Evolutionary conservation across 2,329 filamentous ascomycete species (phyloP).

Genomic region (Madurella mycetomatis): DNA sequence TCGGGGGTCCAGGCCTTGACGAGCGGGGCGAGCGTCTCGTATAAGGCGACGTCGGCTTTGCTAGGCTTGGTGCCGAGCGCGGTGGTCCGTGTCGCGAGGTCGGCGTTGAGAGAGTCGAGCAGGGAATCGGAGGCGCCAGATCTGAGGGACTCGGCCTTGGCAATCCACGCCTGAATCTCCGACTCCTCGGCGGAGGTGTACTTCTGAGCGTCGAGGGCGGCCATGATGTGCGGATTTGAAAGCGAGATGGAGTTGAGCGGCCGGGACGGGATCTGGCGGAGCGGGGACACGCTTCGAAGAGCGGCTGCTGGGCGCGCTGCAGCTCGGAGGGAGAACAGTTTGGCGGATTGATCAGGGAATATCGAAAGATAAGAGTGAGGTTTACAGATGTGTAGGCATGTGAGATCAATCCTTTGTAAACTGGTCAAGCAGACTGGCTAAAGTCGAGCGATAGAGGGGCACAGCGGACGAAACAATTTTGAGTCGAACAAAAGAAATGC

Average conservation of each 20-base stretch:
- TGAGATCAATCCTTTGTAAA: neutral
- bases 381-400: too few species aligned
- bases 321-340: constrained; percentile 43
- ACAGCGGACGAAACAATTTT: constrained; percentile 18
- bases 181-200: constrained; percentile 77
- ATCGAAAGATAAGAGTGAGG: neutral
- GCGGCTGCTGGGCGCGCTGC: constrained; percentile 30
- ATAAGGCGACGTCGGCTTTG: constrained; percentile 79
- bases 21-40: constrained; percentile 69
- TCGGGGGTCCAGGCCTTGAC: constrained; percentile 78
- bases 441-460: constrained; percentile 13
- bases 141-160: constrained; percentile 67
- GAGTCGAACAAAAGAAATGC: constrained; percentile 17
- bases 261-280: constrained; percentile 29
- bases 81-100: constrained; percentile 84
- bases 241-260: constrained; percentile 16
- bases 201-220: constrained; percentile 59
- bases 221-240: constrained; percentile 50
- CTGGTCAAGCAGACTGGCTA: neutral
- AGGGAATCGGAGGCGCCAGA: constrained; percentile 60
- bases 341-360: constrained; percentile 26
- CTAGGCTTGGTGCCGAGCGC: constrained; percentile 86
- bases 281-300: constrained; percentile 34
- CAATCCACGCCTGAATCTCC: constrained; percentile 86
- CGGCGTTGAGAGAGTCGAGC: constrained; percentile 75